These are phyloP conservation scores for Malus sylvestris DNA, from an alignment of 306 rosid genomes.

Conservation along the genomic window DNA sequence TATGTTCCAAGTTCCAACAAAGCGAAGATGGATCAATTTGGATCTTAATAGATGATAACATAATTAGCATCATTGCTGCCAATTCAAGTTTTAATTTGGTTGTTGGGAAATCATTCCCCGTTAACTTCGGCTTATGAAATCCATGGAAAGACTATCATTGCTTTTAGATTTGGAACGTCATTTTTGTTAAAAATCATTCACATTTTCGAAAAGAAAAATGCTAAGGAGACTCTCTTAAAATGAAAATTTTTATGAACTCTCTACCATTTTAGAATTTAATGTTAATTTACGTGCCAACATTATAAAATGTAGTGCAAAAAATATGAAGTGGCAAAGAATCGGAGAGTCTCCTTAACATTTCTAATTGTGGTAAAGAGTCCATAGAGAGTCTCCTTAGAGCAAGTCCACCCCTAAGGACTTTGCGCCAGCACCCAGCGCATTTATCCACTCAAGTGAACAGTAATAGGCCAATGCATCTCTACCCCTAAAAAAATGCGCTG, in stretches of 20 bases:
- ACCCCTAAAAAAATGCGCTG: too few species aligned
- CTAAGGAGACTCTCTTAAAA: too few species aligned
- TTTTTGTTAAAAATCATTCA: not conserved
- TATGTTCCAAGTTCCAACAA: not conserved
- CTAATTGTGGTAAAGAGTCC: too few species aligned
- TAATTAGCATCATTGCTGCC: not conserved
- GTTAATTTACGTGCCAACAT: too few species aligned
- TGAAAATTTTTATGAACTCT: accelerated
- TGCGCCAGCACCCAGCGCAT: too few species aligned
- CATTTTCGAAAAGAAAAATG: not conserved
- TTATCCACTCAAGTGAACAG: too few species aligned
- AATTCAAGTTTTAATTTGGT: not conserved
- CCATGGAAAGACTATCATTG: not conserved
- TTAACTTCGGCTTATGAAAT: not conserved
- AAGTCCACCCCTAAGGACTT: too few species aligned
- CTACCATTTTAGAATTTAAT: accelerated
- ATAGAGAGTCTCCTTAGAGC: too few species aligned
- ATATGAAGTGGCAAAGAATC: too few species aligned
- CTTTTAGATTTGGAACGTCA: not conserved
- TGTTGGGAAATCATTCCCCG: not conserved
- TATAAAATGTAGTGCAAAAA: too few species aligned
- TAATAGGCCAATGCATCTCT: too few species aligned
- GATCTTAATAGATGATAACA: not conserved
- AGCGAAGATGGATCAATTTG: not conserved
- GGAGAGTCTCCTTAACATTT: too few species aligned